A percentile compares a stretch with the other conserved stretches of the same genome.
Evolutionary conservation across 2,329 filamentous ascomycete genomes (phyloP).

Genomic region (Incumbomyces delicatus): DNA sequence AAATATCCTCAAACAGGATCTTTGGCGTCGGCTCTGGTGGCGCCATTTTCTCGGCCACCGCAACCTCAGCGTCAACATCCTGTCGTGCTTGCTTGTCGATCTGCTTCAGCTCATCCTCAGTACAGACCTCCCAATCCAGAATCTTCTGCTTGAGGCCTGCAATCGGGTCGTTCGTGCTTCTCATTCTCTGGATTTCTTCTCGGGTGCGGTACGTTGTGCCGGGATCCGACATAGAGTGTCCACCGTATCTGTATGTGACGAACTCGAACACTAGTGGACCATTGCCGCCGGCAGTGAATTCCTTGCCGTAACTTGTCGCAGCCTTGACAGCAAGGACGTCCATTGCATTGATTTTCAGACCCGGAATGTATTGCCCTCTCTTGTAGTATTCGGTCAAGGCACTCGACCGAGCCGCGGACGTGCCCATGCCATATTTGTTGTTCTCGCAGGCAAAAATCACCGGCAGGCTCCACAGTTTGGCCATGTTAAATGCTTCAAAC

Average conservation of each 20-base stretch:
- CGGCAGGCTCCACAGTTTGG: slow-evolving; percentile 95
- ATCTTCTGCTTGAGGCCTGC: slow-evolving; percentile 97
- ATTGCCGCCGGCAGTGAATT: slow-evolving; percentile 72
- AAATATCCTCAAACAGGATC: slow-evolving; percentile 94
- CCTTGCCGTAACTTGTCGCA: slow-evolving; percentile 85
- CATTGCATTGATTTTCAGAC: slow-evolving; percentile 99
- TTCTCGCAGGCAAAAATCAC: slow-evolving; percentile 98
- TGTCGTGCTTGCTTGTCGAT: slow-evolving; percentile 89
- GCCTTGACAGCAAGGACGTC: slow-evolving; percentile 97
- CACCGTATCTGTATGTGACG: slow-evolving; percentile 97
- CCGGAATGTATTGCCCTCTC: slow-evolving; percentile 98
- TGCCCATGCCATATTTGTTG: slow-evolving; percentile 99
- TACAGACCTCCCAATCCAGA: slow-evolving; percentile 83
- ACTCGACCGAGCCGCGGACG: slow-evolving; percentile 83
- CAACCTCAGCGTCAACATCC: slow-evolving; percentile 82
- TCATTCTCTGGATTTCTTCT: slow-evolving; percentile 99
- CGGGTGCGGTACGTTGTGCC: slow-evolving; percentile 98
- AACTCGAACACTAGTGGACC: slow-evolving; percentile 96
- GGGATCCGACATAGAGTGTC: slow-evolving; percentile 99
- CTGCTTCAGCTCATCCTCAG: slow-evolving; percentile 89
- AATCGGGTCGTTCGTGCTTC: slow-evolving; percentile 96
- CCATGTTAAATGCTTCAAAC: slow-evolving; percentile 99
- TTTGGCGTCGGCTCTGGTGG: slow-evolving; percentile 66
- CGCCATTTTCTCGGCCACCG: slow-evolving; percentile 78
- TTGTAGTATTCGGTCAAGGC: slow-evolving; percentile 99